Percentiles rank a stretch among this genome's conserved stretches.
These are phyloP conservation scores for Cicer chorassanicum DNA, from an alignment of 306 rosid species.

Conservation along the genomic window DNA sequence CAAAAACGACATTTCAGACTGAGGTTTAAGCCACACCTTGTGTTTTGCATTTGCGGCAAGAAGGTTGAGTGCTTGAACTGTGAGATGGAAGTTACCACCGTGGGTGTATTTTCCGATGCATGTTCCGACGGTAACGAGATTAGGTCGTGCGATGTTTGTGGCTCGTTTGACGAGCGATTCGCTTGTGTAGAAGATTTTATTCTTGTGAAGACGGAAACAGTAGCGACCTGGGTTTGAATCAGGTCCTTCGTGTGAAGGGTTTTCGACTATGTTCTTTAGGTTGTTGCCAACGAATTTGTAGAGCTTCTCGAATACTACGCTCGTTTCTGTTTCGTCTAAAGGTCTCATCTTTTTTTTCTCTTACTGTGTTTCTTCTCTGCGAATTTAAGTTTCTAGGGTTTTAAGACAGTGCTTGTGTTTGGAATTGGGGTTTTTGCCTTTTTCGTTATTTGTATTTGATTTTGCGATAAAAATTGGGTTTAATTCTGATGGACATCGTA, in stretches of 20 bases:
- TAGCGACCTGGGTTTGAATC: conserved; percentile 68
- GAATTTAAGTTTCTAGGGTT: conserved; percentile 23
- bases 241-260: conserved; percentile 88
- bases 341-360: conserved; percentile 65
- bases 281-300: conserved; percentile 87
- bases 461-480: neutral
- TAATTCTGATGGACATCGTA: neutral
- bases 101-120: conserved; percentile 90
- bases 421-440: conserved; percentile 24
- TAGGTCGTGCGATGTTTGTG: conserved; percentile 70
- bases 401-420: neutral
- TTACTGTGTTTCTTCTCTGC: neutral
- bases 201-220: conserved; percentile 87
- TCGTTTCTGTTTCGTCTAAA: conserved; percentile 77
- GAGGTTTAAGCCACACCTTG: conserved; percentile 90
- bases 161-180: conserved; percentile 87
- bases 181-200: conserved; percentile 70
- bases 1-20: conserved; percentile 83
- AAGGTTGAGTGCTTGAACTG: conserved; percentile 65
- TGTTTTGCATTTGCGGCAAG: conserved; percentile 80
- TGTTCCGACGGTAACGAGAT: conserved; percentile 68
- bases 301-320: conserved; percentile 76
- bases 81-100: conserved; percentile 79
- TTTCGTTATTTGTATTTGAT: neutral
- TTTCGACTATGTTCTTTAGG: conserved; percentile 83